These are phyloP conservation scores for Aspergillus pseudoglaucus DNA, from an alignment of 2,329 filamentous ascomycete genomes.

Conservation along the genomic window DNA sequence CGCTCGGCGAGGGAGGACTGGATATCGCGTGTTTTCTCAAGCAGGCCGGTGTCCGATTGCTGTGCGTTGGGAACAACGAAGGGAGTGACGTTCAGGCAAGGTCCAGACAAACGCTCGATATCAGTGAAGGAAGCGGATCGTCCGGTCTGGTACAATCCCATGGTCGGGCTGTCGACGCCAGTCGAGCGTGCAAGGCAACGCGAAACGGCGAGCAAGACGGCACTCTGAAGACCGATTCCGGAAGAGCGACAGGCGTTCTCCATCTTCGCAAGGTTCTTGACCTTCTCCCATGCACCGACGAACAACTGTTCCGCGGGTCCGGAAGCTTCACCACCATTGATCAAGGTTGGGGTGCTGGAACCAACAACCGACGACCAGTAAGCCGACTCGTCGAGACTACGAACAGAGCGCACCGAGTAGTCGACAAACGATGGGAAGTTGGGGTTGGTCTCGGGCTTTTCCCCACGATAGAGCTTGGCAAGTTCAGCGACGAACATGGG, in stretches of 20 bases:
- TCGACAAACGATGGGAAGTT: constrained; percentile 20
- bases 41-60: not conserved
- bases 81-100: constrained; percentile 28
- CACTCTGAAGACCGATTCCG: constrained; percentile 19
- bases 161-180: constrained; percentile 12
- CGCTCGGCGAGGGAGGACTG: constrained; percentile 20
- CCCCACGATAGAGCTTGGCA: constrained; percentile 17
- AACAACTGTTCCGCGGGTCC: constrained; percentile 12
- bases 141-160: constrained; percentile 29
- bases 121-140: constrained; percentile 21
- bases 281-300: constrained; percentile 15
- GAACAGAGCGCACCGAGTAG: constrained; percentile 15
- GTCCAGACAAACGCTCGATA: constrained; percentile 20
- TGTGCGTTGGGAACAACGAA: constrained; percentile 10
- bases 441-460: constrained; percentile 8
- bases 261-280: constrained; percentile 17
- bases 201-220: constrained; percentile 24
- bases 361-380: constrained; percentile 20
- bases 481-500: constrained; percentile 26
- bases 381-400: constrained; percentile 7
- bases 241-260: constrained; percentile 13
- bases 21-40: constrained; percentile 11
- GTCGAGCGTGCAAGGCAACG: constrained; percentile 19
- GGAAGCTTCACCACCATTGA: constrained; percentile 6
- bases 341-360: constrained; percentile 12